Percentiles rank a stretch among this genome's conserved stretches.
phyloP scores from a whole-genome alignment of 148 eudicot genomes.

The Fagopyrum homotropicum region DNA sequence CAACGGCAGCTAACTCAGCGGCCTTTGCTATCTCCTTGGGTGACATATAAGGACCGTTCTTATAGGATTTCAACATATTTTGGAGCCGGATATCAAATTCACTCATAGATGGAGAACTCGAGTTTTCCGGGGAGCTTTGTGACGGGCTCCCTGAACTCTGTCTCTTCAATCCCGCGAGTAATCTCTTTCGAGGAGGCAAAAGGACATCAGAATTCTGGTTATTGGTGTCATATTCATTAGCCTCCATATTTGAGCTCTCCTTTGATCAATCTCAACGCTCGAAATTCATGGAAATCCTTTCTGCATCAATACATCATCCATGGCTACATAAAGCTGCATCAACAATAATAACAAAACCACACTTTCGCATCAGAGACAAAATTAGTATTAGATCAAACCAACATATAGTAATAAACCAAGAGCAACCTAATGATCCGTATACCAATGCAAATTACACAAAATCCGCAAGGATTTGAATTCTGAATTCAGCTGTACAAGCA shows the following conservation, averaged over 20 bases:
- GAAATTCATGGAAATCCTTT: background rate
- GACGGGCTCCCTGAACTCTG: constrained; percentile 48
- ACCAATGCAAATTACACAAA: constrained; percentile 7
- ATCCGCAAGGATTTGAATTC: background rate
- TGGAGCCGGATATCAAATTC: constrained; percentile 42
- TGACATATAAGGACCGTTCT: constrained; percentile 49
- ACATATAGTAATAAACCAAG: background rate
- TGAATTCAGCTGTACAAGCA: background rate
- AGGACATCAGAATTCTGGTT: constrained; percentile 62
- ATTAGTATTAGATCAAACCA: background rate
- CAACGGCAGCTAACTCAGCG: constrained; percentile 48
- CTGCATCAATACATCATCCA: background rate
- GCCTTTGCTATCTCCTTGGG: constrained; percentile 59
- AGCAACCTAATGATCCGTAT: background rate
- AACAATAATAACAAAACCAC: background rate
- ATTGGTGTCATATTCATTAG: constrained; percentile 43
- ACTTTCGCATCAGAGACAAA: background rate
- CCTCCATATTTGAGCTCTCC: constrained; percentile 40
- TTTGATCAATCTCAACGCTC: background rate
- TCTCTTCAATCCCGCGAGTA: constrained; percentile 69
- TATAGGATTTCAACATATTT: constrained; percentile 38
- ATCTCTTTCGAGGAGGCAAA: constrained; percentile 88
- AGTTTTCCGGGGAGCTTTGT: constrained; percentile 20
- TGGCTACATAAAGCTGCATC: constrained; percentile 9
- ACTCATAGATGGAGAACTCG: constrained; percentile 14